Evolutionary conservation across 192 early-diverging fungal species (phyloP), one percentile per base, ranked within the genome.

Genomic region (Allomyces javanicus): DNA sequence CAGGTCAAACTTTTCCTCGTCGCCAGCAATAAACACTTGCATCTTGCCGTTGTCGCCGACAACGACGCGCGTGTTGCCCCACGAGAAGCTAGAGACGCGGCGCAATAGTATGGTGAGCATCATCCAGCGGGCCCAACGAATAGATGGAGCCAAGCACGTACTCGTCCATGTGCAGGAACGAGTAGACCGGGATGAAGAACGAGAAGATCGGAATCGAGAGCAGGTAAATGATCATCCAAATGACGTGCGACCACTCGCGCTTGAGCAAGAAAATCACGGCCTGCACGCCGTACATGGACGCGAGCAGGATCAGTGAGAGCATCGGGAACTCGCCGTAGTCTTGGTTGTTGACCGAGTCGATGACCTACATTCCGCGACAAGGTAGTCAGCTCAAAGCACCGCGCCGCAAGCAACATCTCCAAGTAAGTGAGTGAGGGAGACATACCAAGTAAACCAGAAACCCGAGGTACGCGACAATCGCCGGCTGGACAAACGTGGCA

Each of bases 101-200:
- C n/a, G n/a, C n/a, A n/a, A n/a, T n/a, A n/a, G n/a, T n/a, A n/a
- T n/a, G n/a, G n/a, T n/a, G n/a, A n/a, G n/a, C n/a, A n/a, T n/a
- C n/a, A n/a, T n/a, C n/a, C n/a, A n/a, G n/a, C n/a, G n/a, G n/a
- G 33, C 26, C 26, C 2, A 1, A 40, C 7, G 33, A 40, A 40
- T n/a, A n/a, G n/a, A 40, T 7, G 7, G 7, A 40, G 9, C 4
- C 33, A 40, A 40, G 33, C 3, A 40, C 33, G 67, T 9, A 40
- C 33, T 97, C 94, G 69, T 97, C 94, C 82, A 94, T 92, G 77
- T 97, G 92, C 94, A 92, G 94, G 84, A 97, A 96, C 1, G 93
- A 81, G 70, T 97, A 97, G 55, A 97, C 69, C 0, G 94, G 94
- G 61, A 97, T 84, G 72, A 89, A 87, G 69, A 91, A 89, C 17